phyloP scores from a whole-genome alignment of 352 stramenopile genomes.

The Globisporangium nodosum region DNA sequence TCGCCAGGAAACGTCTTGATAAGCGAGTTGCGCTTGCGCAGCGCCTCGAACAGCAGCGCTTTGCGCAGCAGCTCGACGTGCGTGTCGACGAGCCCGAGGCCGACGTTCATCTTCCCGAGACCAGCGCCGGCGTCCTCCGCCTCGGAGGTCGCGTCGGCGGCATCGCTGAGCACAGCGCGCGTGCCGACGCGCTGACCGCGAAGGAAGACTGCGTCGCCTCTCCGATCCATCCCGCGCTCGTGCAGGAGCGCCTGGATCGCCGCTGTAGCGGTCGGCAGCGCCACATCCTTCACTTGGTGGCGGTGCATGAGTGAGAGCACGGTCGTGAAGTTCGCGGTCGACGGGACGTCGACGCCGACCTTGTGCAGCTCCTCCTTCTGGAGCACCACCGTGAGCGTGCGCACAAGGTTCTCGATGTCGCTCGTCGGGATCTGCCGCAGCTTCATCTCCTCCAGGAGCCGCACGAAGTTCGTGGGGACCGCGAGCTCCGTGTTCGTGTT shows the following conservation, averaged over 20 bases:
- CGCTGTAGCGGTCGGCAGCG: slow-evolving; percentile 29
- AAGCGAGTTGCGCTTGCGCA: slow-evolving; percentile 70
- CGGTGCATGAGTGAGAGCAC: slow-evolving; percentile 49
- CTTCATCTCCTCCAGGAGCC: slow-evolving; percentile 46
- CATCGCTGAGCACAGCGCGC: slow-evolving; percentile 21
- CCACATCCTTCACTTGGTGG: slow-evolving; percentile 49
- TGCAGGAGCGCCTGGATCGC: slow-evolving; percentile 44
- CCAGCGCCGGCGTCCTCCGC: not conserved
- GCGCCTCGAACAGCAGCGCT: slow-evolving; percentile 49
- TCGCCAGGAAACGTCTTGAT: slow-evolving; percentile 55
- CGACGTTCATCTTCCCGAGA: slow-evolving; percentile 26
- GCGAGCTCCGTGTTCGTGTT: slow-evolving; percentile 54
- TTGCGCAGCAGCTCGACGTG: slow-evolving; percentile 64
- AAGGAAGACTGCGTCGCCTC: slow-evolving; percentile 48
- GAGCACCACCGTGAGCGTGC: slow-evolving; percentile 42
- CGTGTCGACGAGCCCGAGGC: slow-evolving; percentile 56
- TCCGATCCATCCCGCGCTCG: slow-evolving; percentile 50
- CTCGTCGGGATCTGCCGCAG: slow-evolving; percentile 45
- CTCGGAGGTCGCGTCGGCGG: not conserved
- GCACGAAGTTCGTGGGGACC: slow-evolving; percentile 33
- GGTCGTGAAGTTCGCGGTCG: slow-evolving; percentile 38
- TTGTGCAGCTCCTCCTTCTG: slow-evolving; percentile 55
- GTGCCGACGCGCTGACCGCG: slow-evolving; percentile 63
- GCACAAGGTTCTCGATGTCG: slow-evolving; percentile 54
- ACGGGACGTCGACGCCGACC: slow-evolving; percentile 35